Percentiles rank a stretch among this genome's conserved stretches.
Conservation (phyloP, 352 stramenopile species). For the Phytophthora citrophthora region DNA sequence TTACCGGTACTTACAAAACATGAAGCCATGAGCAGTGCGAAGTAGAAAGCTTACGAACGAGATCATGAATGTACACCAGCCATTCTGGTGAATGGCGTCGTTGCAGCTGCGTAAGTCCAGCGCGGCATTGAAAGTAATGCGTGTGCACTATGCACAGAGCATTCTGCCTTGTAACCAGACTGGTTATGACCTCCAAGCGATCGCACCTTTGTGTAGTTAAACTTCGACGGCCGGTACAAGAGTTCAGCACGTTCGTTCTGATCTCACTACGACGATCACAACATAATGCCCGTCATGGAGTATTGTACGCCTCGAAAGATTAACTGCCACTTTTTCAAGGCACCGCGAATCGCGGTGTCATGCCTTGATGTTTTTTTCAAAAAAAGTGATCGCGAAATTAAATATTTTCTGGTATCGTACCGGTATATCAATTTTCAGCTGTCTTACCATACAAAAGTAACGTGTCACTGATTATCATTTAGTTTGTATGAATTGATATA, state of each 20-base stretch:
- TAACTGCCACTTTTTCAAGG: no score
- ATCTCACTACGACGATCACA: background rate
- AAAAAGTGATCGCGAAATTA: background rate
- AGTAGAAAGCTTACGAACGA: no score
- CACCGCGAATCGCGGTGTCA: no score
- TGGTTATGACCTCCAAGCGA: background rate
- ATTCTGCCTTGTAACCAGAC: background rate
- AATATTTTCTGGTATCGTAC: background rate
- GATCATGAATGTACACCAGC: no score
- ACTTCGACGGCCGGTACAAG: background rate
- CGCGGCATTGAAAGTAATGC: background rate
- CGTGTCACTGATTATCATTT: background rate
- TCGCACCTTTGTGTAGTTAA: background rate
- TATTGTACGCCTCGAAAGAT: no score
- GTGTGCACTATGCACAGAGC: no score
- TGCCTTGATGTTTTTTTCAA: no score
- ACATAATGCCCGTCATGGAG: no score
- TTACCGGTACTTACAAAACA: no score
- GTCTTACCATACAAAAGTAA: background rate
- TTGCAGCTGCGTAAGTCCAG: conserved; percentile 9
- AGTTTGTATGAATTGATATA: background rate
- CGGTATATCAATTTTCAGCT: no score
- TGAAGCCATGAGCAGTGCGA: no score
- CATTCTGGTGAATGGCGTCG: no score
- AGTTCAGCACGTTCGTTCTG: conserved; percentile 2